Evolutionary conservation across 2,329 filamentous ascomycete genomes (phyloP).

Genomic region (Aspergillus thermomutatus): DNA sequence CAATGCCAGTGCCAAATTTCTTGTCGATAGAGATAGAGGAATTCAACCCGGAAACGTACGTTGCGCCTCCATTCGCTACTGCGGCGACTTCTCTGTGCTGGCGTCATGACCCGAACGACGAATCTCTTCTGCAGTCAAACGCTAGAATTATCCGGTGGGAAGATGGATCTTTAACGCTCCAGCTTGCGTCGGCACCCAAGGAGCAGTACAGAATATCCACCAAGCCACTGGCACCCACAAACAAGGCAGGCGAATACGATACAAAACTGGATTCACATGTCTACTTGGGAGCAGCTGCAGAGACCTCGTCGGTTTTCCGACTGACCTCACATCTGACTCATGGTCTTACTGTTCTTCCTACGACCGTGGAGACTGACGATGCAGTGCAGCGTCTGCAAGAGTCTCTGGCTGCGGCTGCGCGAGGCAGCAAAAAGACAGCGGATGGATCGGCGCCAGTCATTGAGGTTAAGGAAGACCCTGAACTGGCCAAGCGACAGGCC

Average conservation of each 20-base stretch:
- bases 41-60: constrained; percentile 60
- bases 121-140: constrained; percentile 59
- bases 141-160: constrained; percentile 65
- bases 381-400: constrained; percentile 61
- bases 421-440: constrained; percentile 48
- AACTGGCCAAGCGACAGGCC: constrained; percentile 57
- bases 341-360: constrained; percentile 55
- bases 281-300: constrained; percentile 59
- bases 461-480: constrained; percentile 60
- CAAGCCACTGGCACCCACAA: constrained; percentile 56
- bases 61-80: constrained; percentile 60
- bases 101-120: constrained; percentile 61
- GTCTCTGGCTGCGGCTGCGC: constrained; percentile 55
- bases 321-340: constrained; percentile 63
- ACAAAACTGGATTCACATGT: constrained; percentile 59
- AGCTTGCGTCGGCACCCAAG: constrained; percentile 59
- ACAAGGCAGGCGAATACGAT: constrained; percentile 51
- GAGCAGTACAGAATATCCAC: constrained; percentile 60
- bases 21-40: constrained; percentile 59
- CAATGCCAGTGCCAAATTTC: constrained; percentile 62
- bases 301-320: constrained; percentile 56
- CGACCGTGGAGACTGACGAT: constrained; percentile 55
- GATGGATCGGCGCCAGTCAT: constrained; percentile 56
- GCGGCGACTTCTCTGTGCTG: constrained; percentile 64
- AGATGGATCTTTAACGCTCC: constrained; percentile 63